Evolutionary conservation across 345 rosid species (phyloP), one percentile per base, ranked within the genome.

Genomic region (Eucalyptus pauciflora): DNA sequence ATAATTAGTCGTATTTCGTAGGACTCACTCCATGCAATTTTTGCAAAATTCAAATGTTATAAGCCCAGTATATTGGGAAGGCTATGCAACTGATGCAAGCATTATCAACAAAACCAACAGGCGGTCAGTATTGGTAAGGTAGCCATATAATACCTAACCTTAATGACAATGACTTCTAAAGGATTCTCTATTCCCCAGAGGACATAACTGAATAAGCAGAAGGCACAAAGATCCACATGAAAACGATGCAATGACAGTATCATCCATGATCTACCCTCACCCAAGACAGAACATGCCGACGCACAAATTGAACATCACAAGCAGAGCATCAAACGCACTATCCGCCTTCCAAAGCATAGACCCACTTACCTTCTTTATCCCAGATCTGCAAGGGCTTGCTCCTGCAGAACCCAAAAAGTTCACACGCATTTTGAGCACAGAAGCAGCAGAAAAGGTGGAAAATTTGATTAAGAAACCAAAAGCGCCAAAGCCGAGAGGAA

Each of bases 311-410:
- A 69, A 69, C 79, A 69, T 69, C 18, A 69, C 79, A 69, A 69
- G 79, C 43, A 69, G 79, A 69, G 43, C 43, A 69, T 33, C 79
- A 67, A 67, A 16, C 10, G 22, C 33, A 69, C 45, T 5, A 69
- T 33, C 50, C 69, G 24, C 37, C 79, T 67, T 67, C 8, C 22
- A 67, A 67, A 67, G 43, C 22, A 5, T 17, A 67, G 10, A 45
- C 49, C 11, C 79, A 89, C 90, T 90, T 50, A 93, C 98, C 97
- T 94, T 95, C 98, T 92, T 96, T 96, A 76, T 94, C 98, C 98
- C 97, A 95, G 92, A 96, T 94, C 94, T 95, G 97, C 92, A 96
- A 92, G 89, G 96, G 97, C 89, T 95, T 95, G 91, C 96, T 96
- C 92, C 98, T 94, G 91, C 87, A 89, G 80, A 90, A 69, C 12